Evolutionary conservation across 345 rosid species (phyloP).

Genomic region (Brassica nigra): DNA sequence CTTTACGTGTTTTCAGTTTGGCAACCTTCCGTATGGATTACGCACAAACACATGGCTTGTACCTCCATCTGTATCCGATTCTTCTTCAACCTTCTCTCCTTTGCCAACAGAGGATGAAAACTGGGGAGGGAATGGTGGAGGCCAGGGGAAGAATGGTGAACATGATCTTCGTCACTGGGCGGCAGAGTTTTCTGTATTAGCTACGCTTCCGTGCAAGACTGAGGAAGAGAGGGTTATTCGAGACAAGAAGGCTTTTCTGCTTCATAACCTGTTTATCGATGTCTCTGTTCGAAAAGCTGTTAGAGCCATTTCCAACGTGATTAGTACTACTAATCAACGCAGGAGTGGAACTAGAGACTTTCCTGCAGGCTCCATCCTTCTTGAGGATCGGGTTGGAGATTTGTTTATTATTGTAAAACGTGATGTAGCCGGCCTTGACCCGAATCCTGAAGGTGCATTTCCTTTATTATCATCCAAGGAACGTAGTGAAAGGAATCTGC

Average conservation of each 20-base stretch:
- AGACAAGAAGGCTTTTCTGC: conserved; percentile 83
- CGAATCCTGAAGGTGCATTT: conserved; percentile 51
- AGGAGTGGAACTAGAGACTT: conserved; percentile 30
- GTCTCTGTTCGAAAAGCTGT: conserved; percentile 75
- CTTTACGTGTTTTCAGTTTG: conserved; percentile 57
- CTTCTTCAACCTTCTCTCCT: conserved; percentile 56
- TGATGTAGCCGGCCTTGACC: conserved; percentile 53
- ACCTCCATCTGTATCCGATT: conserved; percentile 55
- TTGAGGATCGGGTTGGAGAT: conserved; percentile 75
- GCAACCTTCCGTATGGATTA: conserved; percentile 90
- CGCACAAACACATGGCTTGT: conserved; percentile 94
- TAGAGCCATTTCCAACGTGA: conserved; percentile 52
- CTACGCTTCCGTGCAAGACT: conserved; percentile 84
- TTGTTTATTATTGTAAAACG: conserved; percentile 61
- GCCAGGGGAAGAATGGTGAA: conserved; percentile 68
- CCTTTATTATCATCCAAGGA: conserved; percentile 53
- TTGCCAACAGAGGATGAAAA: conserved; percentile 82
- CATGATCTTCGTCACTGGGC: conserved; percentile 76
- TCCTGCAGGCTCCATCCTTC: conserved; percentile 40
- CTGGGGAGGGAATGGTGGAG: conserved; percentile 95
- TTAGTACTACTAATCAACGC: conserved; percentile 39
- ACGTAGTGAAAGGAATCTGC: conserved; percentile 63
- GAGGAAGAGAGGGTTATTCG: conserved; percentile 90
- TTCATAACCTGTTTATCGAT: conserved; percentile 79
- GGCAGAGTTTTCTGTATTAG: conserved; percentile 75